phyloP scores from a whole-genome alignment of 768 basidiomycete genomes.

The Termitomyces sp. region DNA sequence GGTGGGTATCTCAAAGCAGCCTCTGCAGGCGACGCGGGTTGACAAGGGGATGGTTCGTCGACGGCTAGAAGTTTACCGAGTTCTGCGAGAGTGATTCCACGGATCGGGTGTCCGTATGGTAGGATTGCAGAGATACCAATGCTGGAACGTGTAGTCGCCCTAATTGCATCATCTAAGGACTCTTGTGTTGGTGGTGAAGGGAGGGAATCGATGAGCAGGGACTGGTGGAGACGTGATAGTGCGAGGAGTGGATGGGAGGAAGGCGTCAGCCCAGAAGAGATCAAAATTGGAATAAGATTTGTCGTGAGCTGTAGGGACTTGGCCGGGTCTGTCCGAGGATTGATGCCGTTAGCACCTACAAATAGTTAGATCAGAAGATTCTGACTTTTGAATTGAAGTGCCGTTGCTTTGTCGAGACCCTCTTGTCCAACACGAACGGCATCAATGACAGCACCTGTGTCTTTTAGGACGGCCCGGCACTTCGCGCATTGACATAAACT shows the following conservation, averaged over 20 bases:
- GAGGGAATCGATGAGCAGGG: slow-evolving; percentile 56
- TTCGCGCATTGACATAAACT: slow-evolving; percentile 42
- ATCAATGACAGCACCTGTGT: slow-evolving; percentile 53
- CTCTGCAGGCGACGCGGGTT: slow-evolving; percentile 11
- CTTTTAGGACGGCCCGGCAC: slow-evolving; percentile 45
- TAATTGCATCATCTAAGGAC: slow-evolving; percentile 57
- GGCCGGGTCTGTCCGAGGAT: slow-evolving; percentile 40
- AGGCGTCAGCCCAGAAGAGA: slow-evolving; percentile 52
- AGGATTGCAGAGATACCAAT: slow-evolving; percentile 52
- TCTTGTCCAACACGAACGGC: slow-evolving; percentile 67
- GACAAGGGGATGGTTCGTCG: slow-evolving; percentile 56
- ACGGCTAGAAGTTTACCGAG: slow-evolving; percentile 78
- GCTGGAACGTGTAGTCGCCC: slow-evolving; percentile 46
- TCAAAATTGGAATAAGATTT: slow-evolving; percentile 61
- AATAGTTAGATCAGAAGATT: no score
- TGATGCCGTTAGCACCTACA: neutral
- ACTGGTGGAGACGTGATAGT: slow-evolving; percentile 64
- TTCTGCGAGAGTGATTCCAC: slow-evolving; percentile 72
- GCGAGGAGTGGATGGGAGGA: slow-evolving; percentile 76
- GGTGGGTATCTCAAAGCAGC: slow-evolving; percentile 48
- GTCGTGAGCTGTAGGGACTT: slow-evolving; percentile 57
- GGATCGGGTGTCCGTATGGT: slow-evolving; percentile 65
- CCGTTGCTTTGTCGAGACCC: slow-evolving; percentile 66
- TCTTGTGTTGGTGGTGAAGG: slow-evolving; percentile 37
- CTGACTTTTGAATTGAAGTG: slow-evolving; percentile 54